Conservation (phyloP, 306 rosid genomes). For the Cercis canadensis region DNA sequence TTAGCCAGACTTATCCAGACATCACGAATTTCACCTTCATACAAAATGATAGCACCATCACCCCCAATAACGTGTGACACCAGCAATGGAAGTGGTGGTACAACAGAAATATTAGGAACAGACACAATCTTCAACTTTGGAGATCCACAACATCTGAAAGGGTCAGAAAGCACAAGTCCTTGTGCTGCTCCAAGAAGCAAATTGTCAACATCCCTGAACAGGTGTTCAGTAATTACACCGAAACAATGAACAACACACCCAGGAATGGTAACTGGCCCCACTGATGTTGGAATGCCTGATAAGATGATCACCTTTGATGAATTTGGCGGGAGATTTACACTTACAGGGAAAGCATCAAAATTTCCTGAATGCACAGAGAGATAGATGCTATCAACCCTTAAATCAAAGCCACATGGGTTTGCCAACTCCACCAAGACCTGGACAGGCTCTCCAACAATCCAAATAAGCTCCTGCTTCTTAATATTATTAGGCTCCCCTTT, state of each 20-base stretch:
- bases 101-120: conserved; percentile 85
- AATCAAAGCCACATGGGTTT: conserved; percentile 95
- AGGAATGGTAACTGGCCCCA: conserved; percentile 79
- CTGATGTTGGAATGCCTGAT: conserved; percentile 92
- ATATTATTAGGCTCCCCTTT: conserved; percentile 80
- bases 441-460: conserved; percentile 95
- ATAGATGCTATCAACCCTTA: conserved; percentile 94
- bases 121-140: conserved; percentile 76
- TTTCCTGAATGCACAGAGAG: conserved; percentile 90
- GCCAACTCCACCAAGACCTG: conserved; percentile 95
- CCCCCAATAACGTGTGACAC: conserved; percentile 87
- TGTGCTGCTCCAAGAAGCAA: conserved; percentile 91
- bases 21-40: conserved; percentile 95
- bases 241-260: conserved; percentile 96
- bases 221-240: conserved; percentile 96
- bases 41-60: conserved; percentile 90
- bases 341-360: conserved; percentile 91
- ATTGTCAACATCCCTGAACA: conserved; percentile 96
- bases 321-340: conserved; percentile 84
- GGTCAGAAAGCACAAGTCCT: conserved; percentile 98
- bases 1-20: conserved; percentile 89
- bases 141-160: conserved; percentile 96
- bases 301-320: conserved; percentile 88
- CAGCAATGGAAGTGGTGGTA: conserved; percentile 79
- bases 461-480: conserved; percentile 79